Percentiles rank a stretch among this genome's conserved stretches.
Conservation (phyloP, 2,329 filamentous ascomycete genomes). For the Aspergillus thermomutatus region DNA sequence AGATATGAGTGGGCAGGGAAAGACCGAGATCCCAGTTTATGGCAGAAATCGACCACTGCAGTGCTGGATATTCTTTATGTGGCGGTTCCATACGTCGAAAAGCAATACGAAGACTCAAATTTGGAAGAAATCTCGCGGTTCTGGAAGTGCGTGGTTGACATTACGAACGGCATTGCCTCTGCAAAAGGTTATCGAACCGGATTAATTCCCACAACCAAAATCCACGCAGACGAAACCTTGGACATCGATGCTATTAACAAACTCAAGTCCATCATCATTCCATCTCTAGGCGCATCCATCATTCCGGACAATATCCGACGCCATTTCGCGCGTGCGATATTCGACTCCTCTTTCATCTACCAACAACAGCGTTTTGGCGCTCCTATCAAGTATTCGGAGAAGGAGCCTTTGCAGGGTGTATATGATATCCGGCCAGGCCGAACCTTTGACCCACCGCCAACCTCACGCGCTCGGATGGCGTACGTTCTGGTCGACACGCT, state of each 20-base stretch:
- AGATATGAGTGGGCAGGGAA: constrained; percentile 77
- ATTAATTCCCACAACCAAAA: constrained; percentile 39
- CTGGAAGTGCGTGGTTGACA: constrained; percentile 67
- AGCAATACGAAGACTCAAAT: constrained; percentile 30
- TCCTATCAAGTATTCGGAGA: constrained; percentile 40
- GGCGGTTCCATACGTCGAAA: constrained; percentile 60
- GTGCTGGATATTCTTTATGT: constrained; percentile 65
- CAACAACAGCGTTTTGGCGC: constrained; percentile 61
- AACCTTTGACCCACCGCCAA: constrained; percentile 65
- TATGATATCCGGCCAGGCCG: constrained; percentile 66
- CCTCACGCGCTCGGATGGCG: constrained; percentile 66
- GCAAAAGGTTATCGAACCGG: constrained; percentile 56
- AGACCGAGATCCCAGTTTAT: constrained; percentile 69
- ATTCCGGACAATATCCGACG: constrained; percentile 67
- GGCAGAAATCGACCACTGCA: constrained; percentile 74
- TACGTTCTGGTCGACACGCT: constrained; percentile 80
- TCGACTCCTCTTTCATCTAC: constrained; percentile 79
- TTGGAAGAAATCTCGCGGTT: constrained; percentile 52
- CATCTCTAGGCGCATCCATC: constrained; percentile 62
- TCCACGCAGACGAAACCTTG: constrained; percentile 71
- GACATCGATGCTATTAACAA: constrained; percentile 72
- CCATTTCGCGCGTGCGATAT: constrained; percentile 71
- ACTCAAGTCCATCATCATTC: constrained; percentile 67
- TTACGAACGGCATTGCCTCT: constrained; percentile 66
- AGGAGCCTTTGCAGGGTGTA: constrained; percentile 59